Percentiles rank a stretch among this genome's conserved stretches.
Conservation (phyloP, 768 basidiomycete species). For the Suillus discolor region DNA sequence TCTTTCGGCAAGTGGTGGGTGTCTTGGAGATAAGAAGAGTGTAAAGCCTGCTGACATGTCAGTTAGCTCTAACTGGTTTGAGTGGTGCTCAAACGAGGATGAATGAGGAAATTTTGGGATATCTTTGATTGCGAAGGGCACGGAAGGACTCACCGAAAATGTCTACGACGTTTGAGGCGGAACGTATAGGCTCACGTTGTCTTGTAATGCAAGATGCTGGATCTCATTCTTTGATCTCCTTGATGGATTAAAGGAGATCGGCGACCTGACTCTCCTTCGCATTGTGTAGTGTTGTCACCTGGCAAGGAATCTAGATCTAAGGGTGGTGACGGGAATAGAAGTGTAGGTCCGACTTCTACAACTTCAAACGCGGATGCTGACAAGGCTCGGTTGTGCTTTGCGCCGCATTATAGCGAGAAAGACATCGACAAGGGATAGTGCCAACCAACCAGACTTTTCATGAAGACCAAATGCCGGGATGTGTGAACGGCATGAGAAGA, state of each 20-base stretch:
- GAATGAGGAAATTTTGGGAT: constrained; percentile 17
- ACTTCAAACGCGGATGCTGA: not conserved
- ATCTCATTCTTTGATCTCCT: constrained; percentile 20
- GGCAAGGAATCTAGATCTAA: constrained; percentile 6
- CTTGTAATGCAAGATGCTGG: constrained; percentile 21
- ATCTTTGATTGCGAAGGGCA: constrained; percentile 15
- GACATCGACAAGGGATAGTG: not conserved
- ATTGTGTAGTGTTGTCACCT: constrained; percentile 1
- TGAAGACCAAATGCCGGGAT: not conserved
- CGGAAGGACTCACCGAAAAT: constrained; percentile 4
- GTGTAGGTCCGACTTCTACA: not conserved
- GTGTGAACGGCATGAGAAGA: constrained; percentile 18
- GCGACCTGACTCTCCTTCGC: constrained; percentile 13
- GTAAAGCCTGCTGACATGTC: constrained; percentile 22
- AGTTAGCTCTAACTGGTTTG: constrained; percentile 23
- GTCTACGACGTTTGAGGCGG: constrained; percentile 3
- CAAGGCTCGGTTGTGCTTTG: constrained; percentile 3
- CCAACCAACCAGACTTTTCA: not conserved
- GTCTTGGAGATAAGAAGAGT: constrained; percentile 20
- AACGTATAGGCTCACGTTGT: constrained; percentile 14
- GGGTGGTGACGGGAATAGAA: constrained; percentile 4
- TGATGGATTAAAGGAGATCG: constrained; percentile 24
- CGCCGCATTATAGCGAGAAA: not conserved
- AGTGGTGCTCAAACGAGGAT: constrained; percentile 7
- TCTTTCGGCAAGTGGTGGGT: constrained; percentile 17